These are phyloP conservation scores for Gracilaria domingensis DNA, from an alignment of 23 red algal species.

Conservation along the genomic window DNA sequence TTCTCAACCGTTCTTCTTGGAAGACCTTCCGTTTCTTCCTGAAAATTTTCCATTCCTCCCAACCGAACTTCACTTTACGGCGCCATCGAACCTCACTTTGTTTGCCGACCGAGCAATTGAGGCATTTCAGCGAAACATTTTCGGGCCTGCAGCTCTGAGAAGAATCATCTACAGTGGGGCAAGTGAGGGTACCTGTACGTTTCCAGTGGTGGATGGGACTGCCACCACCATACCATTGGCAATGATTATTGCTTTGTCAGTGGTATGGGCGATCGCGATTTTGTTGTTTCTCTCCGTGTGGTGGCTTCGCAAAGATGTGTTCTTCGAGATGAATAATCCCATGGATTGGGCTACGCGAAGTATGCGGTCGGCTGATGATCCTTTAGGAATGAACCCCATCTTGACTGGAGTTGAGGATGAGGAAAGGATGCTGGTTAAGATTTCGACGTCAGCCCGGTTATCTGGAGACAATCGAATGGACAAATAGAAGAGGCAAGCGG, in stretches of 20 bases:
- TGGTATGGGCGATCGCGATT: neutral
- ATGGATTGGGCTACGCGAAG: slow-evolving; percentile 23
- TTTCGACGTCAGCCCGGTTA: neutral
- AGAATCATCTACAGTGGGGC: slow-evolving; percentile 25
- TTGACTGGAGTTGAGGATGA: neutral
- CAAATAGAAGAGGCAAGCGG: no score
- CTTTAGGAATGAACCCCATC: neutral
- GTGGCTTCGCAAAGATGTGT: neutral
- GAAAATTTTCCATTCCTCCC: neutral
- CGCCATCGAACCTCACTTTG: neutral
- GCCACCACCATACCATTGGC: slow-evolving; percentile 10
- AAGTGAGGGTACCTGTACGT: neutral
- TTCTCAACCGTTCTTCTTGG: neutral
- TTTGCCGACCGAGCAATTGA: neutral
- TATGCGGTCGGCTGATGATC: neutral
- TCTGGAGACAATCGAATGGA: no score
- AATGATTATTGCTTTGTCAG: neutral
- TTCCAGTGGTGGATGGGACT: neutral
- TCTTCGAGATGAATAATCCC: neutral
- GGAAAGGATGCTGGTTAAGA: neutral
- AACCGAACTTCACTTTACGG: slow-evolving; percentile 5
- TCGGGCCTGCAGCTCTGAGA: neutral
- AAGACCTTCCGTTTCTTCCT: neutral
- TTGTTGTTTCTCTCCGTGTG: neutral
- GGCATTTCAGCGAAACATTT: neutral